Base-by-base conservation (phyloP, 1,139 yeast genomes). In the Nakaseomyces delphensis region DNA sequence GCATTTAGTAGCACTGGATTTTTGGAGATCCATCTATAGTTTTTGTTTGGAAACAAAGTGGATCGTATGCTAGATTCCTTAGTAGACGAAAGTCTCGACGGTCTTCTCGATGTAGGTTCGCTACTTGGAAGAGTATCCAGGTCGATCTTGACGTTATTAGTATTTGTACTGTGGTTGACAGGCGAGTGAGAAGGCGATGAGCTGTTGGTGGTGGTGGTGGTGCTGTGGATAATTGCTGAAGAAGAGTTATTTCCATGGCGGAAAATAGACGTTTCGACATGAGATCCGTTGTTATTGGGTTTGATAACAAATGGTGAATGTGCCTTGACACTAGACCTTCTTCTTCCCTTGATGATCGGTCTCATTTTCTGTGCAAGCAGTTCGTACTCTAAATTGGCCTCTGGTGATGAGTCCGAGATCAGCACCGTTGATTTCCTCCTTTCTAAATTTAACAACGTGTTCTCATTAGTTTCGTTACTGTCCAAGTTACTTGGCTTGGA, bases 291-390 rank as follows among this genome's bases (percentile, higher is more conserved):
- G 20, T 19, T 16, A 27, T 19, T 36, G 13, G 32, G 20, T 36
- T 40, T 40, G 32, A 31, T 25, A 11, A 40, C 35, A 25, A 36
- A 36, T 4, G 43, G 36, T 9, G 43, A 24, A 19, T 40, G 43
- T 10, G 43, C 36, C 27, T 40, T 40, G 11, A 40, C 29, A 21
- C 43, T 40, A 4, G 43, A 40, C 21, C 43, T 36, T 16, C 43
- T 29, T 16, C 39, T 35, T 11, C 36, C 45, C 37, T 39, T 50
- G 38, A 40, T 39, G 30, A 37, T 33, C 3, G 49, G 46, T 32
- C 48, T 45, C 5, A 41, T 42, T n/a, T 67, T 60, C 6, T 62
- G 61, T 39, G 60, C 63, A 33, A 63, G 57, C 9, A 64, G 62
- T 40, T 61, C 65, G 40, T 62, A 62, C 24, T 49, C 50, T 8